phyloP scores from a whole-genome alignment of 2,329 filamentous ascomycete species.

The Xylaria sp. region DNA sequence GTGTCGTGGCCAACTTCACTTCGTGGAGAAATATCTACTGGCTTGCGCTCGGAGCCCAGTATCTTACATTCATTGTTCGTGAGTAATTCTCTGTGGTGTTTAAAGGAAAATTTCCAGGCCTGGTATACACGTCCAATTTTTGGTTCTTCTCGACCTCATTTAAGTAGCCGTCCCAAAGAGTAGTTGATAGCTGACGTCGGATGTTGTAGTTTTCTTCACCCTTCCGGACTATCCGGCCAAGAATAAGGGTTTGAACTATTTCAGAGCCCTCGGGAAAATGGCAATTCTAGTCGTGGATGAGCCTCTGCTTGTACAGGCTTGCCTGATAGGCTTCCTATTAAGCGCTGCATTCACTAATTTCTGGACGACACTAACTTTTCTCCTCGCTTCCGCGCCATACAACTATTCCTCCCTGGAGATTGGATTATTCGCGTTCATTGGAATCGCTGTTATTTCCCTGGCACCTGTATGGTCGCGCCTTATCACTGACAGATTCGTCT shows the following conservation, averaged over 20 bases:
- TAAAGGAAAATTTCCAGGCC: background rate
- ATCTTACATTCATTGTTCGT: constrained; percentile 61
- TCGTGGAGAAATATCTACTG: constrained; percentile 73
- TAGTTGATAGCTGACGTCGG: background rate
- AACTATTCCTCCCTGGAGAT: constrained; percentile 70
- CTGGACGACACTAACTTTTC: constrained; percentile 81
- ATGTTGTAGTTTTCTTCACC: constrained; percentile 58
- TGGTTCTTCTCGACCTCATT: background rate
- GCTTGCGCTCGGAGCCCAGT: constrained; percentile 69
- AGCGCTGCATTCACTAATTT: constrained; percentile 65
- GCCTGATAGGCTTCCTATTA: constrained; percentile 44
- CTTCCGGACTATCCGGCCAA: constrained; percentile 74
- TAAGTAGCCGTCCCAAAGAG: background rate
- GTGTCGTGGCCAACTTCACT: constrained; percentile 69
- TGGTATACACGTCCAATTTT: background rate
- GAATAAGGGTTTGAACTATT: constrained; percentile 65
- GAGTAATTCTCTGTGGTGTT: background rate
- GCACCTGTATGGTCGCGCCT: constrained; percentile 72
- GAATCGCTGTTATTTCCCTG: constrained; percentile 69
- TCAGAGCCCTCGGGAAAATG: constrained; percentile 65
- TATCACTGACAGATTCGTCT: constrained; percentile 73
- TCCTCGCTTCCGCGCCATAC: constrained; percentile 74
- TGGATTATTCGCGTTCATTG: constrained; percentile 80
- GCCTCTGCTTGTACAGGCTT: constrained; percentile 68
- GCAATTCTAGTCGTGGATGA: constrained; percentile 61